Base-by-base conservation (phyloP, 2,329 filamentous ascomycete genomes). In the Aureobasidium lini region DNA sequence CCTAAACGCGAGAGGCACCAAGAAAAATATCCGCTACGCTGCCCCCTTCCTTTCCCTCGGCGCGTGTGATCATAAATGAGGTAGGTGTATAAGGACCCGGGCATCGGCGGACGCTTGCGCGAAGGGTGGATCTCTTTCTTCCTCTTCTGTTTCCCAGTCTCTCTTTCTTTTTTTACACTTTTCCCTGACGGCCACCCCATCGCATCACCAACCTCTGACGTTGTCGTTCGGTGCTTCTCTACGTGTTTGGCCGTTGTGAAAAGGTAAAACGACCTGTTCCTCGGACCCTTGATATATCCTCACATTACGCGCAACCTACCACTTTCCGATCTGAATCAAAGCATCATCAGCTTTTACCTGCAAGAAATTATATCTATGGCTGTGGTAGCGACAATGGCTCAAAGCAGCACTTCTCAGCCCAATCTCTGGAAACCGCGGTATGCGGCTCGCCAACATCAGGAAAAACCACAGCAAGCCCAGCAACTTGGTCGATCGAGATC, bases 341-440 rank as follows among this genome's bases (percentile, higher is more conserved):
- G 23, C 34, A 39, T 52, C 11, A 11, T 53, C 49, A 28, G 18
- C 2, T 28, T 32, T 40, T 40, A 6, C 15, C 10, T 40, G 11
- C 10, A 40, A n/a, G 10, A 40, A 40, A 15, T 13, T 13, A 40
- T n/a, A 40, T 6, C 37, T 8, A 53, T 54, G 43, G 48, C 58
- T 48, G 49, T 56, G 3, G 42, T 48, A 52, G 46, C 39, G 16
- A 53, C 37, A 60, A 60, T 54, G 48, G 34, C 40, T 40, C 48
- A 54, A 56, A 56, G 49, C 28, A 46, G 49, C 49, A 60, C 50
- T 28, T 60, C 42, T 16, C 48, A 60, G 32, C 58, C 58, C 4
- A 36, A 54, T 34, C 36, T 58, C 13, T 58, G 54, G 54, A 58
- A 58, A 28, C 54, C 54, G 4, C 44, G 54, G 10, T 58, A 58